Conservation (phyloP, 139 green algal genomes). For the Chlamydomonas sp. region DNA sequence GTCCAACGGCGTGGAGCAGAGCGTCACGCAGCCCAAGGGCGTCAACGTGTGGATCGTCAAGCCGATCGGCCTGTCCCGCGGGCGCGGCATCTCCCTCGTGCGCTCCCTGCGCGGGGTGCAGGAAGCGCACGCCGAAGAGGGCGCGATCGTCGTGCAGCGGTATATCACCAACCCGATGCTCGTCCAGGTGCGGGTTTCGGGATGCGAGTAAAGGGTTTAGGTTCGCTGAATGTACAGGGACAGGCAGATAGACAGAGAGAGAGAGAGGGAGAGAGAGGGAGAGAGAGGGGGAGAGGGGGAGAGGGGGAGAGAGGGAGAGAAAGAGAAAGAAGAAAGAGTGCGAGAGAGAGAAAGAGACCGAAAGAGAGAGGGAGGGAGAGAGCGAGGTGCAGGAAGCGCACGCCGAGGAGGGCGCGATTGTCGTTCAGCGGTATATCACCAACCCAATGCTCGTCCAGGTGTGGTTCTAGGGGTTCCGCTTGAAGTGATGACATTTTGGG, state of each 20-base stretch:
- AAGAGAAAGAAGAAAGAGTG: too few relatives aligned
- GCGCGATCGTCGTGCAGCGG: conserved; percentile 34
- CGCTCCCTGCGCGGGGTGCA: conserved; percentile 15
- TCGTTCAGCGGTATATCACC: conserved; percentile 34
- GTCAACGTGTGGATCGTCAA: conserved; percentile 50
- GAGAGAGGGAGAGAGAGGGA: too few relatives aligned
- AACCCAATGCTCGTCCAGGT: conserved; percentile 11
- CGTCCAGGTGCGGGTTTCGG: conserved; percentile 1
- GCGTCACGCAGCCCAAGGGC: conserved; percentile 24
- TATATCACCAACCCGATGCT: conserved; percentile 17
- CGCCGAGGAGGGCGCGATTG: conserved; percentile 19
- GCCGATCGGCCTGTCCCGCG: conserved; percentile 36
- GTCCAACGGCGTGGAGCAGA: conserved; percentile 29
- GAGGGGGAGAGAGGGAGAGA: too few relatives aligned
- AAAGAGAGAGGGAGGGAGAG: too few relatives aligned
- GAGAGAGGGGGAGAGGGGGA: too few relatives aligned
- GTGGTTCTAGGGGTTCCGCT: too few relatives aligned
- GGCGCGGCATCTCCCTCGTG: conserved; percentile 43
- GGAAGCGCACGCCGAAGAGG: conserved; percentile 4
- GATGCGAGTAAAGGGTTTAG: too few relatives aligned
- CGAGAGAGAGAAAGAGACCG: too few relatives aligned
- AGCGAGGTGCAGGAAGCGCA: neutral
- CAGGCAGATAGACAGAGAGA: too few relatives aligned
- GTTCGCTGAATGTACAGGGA: too few relatives aligned
- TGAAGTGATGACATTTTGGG: too few relatives aligned